Percentiles rank a stretch among this genome's conserved stretches.
phyloP scores from a whole-genome alignment of 331 rosid genomes.

The Stylosanthes scabra region DNA sequence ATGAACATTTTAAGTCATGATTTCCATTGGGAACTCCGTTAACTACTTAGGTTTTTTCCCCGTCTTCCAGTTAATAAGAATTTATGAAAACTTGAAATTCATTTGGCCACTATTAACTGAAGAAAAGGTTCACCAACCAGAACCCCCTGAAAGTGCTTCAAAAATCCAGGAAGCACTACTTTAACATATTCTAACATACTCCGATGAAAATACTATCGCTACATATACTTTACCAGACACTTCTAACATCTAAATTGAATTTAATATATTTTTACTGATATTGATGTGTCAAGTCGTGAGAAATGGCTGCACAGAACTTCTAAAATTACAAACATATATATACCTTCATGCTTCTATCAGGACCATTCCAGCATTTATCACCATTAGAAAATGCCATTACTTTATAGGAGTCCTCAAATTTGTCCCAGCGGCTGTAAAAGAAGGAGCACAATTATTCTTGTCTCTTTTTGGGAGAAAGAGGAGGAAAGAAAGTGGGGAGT shows the following conservation, averaged over 20 bases:
- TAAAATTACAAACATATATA: slow-evolving; percentile 33
- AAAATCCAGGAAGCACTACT: slow-evolving; percentile 32
- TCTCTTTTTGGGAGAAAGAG: background rate
- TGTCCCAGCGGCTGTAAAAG: slow-evolving; percentile 83
- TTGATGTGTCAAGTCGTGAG: slow-evolving; percentile 16
- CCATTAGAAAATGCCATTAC: slow-evolving; percentile 87
- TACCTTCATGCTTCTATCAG: slow-evolving; percentile 99
- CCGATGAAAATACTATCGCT: background rate
- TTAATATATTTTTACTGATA: slow-evolving; percentile 28
- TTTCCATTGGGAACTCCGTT: slow-evolving; percentile 23
- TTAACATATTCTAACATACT: background rate
- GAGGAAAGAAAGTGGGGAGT: background rate
- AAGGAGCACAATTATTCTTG: slow-evolving; percentile 25
- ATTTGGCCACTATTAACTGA: background rate
- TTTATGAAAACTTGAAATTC: slow-evolving; percentile 6
- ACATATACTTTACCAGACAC: slow-evolving; percentile 13
- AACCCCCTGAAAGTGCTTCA: slow-evolving; percentile 12
- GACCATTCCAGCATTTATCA: slow-evolving; percentile 99
- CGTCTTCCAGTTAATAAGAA: background rate
- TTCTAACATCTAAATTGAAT: slow-evolving; percentile 5
- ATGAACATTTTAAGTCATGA: slow-evolving; percentile 24
- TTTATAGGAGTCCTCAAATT: slow-evolving; percentile 87
- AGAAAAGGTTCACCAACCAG: slow-evolving; percentile 29
- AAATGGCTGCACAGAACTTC: background rate
- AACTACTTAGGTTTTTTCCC: background rate